Evolutionary conservation across 768 basidiomycete genomes (phyloP).

Genomic region (Lactarius sanguifluus): DNA sequence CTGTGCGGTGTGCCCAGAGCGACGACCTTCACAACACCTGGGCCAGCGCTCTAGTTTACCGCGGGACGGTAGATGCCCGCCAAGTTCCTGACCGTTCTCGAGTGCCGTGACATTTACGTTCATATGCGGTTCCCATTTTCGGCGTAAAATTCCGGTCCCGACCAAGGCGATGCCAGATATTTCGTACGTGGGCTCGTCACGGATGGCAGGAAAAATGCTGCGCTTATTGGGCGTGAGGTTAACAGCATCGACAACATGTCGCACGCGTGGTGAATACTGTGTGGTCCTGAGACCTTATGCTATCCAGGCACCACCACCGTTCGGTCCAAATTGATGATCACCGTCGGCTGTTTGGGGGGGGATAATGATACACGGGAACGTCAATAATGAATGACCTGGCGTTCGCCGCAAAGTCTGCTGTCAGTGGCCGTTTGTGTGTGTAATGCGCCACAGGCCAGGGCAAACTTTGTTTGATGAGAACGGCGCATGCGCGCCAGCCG

Average conservation of each 20-base stretch:
- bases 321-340: not conserved
- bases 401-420: conserved; percentile 4
- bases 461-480: conserved; percentile 8
- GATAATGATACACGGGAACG: conserved; percentile 6
- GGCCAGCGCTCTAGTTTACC: not conserved
- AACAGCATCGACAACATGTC: not conserved
- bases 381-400: conserved; percentile 2
- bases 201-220: not conserved
- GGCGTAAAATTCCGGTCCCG: not conserved
- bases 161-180: not conserved
- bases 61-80: not conserved
- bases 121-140: not conserved
- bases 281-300: not conserved
- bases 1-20: not conserved
- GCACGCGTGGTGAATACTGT: not conserved
- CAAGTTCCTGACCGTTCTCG: not conserved
- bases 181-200: not conserved
- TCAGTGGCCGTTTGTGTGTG: not conserved
- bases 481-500: not conserved
- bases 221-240: not conserved
- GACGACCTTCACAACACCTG: not conserved
- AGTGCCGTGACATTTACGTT: not conserved
- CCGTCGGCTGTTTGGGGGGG: not conserved
- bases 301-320: not conserved
- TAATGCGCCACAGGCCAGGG: conserved; percentile 4